These are phyloP conservation scores for Arthrobotrys sphaeroides DNA, from an alignment of 2,329 filamentous ascomycete species.

Conservation along the genomic window DNA sequence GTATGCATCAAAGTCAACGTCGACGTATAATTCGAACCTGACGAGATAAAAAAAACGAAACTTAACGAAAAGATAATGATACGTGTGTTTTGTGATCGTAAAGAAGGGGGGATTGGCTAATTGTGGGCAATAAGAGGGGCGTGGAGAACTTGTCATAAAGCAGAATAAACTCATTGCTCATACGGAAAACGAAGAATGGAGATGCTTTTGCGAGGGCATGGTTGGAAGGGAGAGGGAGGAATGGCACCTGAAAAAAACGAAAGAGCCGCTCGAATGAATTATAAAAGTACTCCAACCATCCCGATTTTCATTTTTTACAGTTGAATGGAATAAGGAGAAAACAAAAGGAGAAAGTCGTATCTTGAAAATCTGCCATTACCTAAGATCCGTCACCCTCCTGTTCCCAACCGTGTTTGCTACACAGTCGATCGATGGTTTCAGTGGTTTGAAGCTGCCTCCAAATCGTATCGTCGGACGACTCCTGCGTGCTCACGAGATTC, in stretches of 20 bases:
- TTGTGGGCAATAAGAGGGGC: conserved; percentile 4
- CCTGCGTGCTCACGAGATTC: conserved; percentile 66
- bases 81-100: background rate
- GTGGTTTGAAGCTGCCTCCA: conserved; percentile 60
- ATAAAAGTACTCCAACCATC: conserved; percentile 44
- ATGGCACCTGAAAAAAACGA: conserved; percentile 7
- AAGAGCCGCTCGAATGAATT: conserved; percentile 40
- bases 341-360: background rate
- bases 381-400: background rate
- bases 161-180: conserved; percentile 37
- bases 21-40: background rate
- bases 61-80: background rate
- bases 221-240: conserved; percentile 20
- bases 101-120: conserved; percentile 20
- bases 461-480: conserved; percentile 66
- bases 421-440: background rate
- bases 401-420: background rate
- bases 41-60: conserved; percentile 2
- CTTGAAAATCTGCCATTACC: conserved; percentile 18
- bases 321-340: conserved; percentile 9
- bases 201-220: conserved; percentile 33
- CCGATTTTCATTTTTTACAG: conserved; percentile 40
- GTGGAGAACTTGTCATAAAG: conserved; percentile 20
- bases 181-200: background rate
- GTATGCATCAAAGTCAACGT: conserved; percentile 20